These are phyloP conservation scores for Suzukiozyma palmioleophila DNA, from an alignment of 1,139 yeast species.

Conservation along the genomic window DNA sequence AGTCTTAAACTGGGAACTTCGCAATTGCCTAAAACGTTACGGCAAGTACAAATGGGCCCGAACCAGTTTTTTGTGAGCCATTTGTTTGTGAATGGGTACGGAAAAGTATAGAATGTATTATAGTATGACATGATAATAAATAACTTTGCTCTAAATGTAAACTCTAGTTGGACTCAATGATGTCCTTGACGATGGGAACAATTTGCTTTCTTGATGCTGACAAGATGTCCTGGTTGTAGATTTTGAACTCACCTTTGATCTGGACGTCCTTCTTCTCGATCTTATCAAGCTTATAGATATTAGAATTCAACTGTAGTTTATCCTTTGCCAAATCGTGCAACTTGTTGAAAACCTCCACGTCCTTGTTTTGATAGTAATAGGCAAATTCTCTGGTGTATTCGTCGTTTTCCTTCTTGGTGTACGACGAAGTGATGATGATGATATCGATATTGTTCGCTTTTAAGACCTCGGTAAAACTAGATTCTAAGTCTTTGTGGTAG, in stretches of 20 bases:
- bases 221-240: slow-evolving; percentile 51
- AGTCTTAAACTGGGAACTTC: slow-evolving; percentile 22
- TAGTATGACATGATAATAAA: too few species aligned
- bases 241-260: slow-evolving; percentile 15
- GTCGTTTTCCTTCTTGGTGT: slow-evolving; percentile 33
- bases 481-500: slow-evolving; percentile 31
- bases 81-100: neutral
- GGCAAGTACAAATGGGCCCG: slow-evolving; percentile 18
- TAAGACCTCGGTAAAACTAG: slow-evolving; percentile 34
- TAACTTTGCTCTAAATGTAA: too few species aligned
- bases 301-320: slow-evolving; percentile 26
- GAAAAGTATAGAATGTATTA: too few species aligned
- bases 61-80: neutral
- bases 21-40: slow-evolving; percentile 7
- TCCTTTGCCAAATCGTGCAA: slow-evolving; percentile 23
- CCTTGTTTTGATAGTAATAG: slow-evolving; percentile 22
- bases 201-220: slow-evolving; percentile 80
- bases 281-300: slow-evolving; percentile 13
- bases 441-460: slow-evolving; percentile 45
- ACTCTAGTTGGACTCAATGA: slow-evolving; percentile 17
- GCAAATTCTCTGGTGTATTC: slow-evolving; percentile 57
- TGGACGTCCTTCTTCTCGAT: slow-evolving; percentile 9
- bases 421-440: slow-evolving; percentile 61
- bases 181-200: slow-evolving; percentile 55
- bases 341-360: slow-evolving; percentile 15